A percentile compares a stretch with the other conserved stretches of the same genome.
Evolutionary conservation across 179 eudicot species (phyloP).

Genomic region (Nepenthes alata): DNA sequence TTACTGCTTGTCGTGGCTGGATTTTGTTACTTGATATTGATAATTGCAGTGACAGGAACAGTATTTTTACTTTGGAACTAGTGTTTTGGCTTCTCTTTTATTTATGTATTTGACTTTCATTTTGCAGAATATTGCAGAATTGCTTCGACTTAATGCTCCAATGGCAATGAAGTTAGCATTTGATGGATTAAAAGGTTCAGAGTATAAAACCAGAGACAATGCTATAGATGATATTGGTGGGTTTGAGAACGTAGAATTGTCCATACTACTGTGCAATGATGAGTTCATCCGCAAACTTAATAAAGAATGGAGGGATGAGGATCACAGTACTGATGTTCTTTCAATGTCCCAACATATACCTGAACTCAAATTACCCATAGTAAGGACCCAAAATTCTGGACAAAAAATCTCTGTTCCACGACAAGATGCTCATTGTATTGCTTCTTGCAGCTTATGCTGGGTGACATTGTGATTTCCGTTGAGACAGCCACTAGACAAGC

Average conservation of each 20-base stretch:
- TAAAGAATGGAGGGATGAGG: conserved; percentile 94
- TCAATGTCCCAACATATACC: conserved; percentile 98
- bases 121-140: conserved; percentile 65
- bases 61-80: not conserved
- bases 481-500: conserved; percentile 96
- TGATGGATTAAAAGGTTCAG: conserved; percentile 47
- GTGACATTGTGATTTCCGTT: conserved; percentile 84
- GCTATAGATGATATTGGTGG: conserved; percentile 52
- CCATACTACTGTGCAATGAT: conserved; percentile 84
- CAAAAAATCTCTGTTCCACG: conserved; percentile 4
- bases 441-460: conserved; percentile 81
- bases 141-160: conserved; percentile 75
- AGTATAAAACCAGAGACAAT: conserved; percentile 69
- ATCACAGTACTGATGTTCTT: conserved; percentile 91
- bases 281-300: conserved; percentile 69
- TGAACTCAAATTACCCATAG: conserved; percentile 69
- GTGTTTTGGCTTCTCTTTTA: not conserved
- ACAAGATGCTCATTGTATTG: conserved; percentile 21
- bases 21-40: not conserved
- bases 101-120: not conserved
- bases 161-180: conserved; percentile 83
- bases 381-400: conserved; percentile 19
- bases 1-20: too few relatives aligned
- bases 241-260: conserved; percentile 64
- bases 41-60: not conserved